These are phyloP conservation scores for Fraxinus quadrangulata DNA, from an alignment of 257 asterid species.

Conservation along the genomic window DNA sequence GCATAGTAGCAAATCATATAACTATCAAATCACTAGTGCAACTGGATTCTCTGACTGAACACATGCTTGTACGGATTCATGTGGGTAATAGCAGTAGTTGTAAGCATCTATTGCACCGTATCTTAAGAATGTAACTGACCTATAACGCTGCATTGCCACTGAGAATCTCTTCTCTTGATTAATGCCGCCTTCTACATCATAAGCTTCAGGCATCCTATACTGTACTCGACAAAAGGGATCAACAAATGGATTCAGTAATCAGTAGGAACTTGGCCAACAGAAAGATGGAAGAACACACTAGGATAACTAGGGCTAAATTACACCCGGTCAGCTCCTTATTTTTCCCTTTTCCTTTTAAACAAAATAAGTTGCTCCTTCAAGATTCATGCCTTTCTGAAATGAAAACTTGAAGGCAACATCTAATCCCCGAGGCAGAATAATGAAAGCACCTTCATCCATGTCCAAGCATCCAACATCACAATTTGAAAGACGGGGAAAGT, in stretches of 20 bases:
- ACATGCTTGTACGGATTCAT: background rate
- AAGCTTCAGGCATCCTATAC: constrained; percentile 85
- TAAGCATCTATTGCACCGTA: background rate
- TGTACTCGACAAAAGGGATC: constrained; percentile 33
- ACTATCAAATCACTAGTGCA: constrained; percentile 14
- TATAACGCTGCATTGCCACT: constrained; percentile 49
- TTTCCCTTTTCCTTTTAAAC: background rate
- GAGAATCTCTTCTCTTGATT: constrained; percentile 61
- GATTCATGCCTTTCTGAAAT: background rate
- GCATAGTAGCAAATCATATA: constrained; percentile 25
- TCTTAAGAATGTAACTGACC: constrained; percentile 27
- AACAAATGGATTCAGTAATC: constrained; percentile 7
- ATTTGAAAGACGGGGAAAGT: background rate
- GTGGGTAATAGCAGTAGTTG: constrained; percentile 9
- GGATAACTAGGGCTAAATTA: constrained; percentile 16
- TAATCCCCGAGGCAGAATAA: background rate
- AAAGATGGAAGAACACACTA: constrained; percentile 2
- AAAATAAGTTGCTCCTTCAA: background rate
- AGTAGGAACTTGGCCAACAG: constrained; percentile 5
- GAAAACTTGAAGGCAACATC: background rate
- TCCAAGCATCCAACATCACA: background rate
- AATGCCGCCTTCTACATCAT: constrained; percentile 54
- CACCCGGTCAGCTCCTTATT: background rate
- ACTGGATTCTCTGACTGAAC: background rate
- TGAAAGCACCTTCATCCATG: background rate